Conservation (phyloP, 2,329 filamentous ascomycete genomes). For the Scedosporium aurantiacum region DNA sequence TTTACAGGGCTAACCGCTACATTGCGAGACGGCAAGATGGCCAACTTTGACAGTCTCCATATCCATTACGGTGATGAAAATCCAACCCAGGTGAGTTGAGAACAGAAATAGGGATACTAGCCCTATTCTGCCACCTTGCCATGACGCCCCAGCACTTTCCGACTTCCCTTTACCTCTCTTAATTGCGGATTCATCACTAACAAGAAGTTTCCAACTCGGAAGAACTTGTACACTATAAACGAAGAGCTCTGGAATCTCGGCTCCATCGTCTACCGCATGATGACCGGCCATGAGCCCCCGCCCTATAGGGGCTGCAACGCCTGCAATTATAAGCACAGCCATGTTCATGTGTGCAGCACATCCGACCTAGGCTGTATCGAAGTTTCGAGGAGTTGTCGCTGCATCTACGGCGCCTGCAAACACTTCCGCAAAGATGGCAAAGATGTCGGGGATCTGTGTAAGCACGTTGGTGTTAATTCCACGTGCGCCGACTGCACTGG, state of each 20-base stretch:
- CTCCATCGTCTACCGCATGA: conserved; percentile 29
- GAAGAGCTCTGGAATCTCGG: conserved; percentile 28
- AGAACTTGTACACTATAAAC: conserved; percentile 21
- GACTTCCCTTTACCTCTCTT: too few species aligned
- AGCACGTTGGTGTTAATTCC: not conserved
- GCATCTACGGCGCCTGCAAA: not conserved
- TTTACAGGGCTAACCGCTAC: not conserved
- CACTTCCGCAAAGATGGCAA: not conserved
- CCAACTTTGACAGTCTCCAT: not conserved
- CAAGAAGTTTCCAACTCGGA: not conserved
- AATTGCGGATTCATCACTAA: too few species aligned
- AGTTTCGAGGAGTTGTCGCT: not conserved
- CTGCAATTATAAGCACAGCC: conserved; percentile 4
- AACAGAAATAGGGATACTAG: not conserved
- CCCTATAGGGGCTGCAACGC: not conserved
- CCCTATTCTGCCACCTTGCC: too few species aligned
- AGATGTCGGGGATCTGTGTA: too few species aligned
- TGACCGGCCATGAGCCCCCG: conserved; percentile 18
- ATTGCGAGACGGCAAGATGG: not conserved
- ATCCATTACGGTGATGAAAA: not conserved
- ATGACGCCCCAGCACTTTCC: too few species aligned
- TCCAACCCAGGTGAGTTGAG: not conserved
- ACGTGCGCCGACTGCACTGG: not conserved
- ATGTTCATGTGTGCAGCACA: not conserved
- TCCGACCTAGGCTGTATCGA: not conserved